phyloP scores from a whole-genome alignment of 768 basidiomycete species.

The Dioszegia aurantiaca region DNA sequence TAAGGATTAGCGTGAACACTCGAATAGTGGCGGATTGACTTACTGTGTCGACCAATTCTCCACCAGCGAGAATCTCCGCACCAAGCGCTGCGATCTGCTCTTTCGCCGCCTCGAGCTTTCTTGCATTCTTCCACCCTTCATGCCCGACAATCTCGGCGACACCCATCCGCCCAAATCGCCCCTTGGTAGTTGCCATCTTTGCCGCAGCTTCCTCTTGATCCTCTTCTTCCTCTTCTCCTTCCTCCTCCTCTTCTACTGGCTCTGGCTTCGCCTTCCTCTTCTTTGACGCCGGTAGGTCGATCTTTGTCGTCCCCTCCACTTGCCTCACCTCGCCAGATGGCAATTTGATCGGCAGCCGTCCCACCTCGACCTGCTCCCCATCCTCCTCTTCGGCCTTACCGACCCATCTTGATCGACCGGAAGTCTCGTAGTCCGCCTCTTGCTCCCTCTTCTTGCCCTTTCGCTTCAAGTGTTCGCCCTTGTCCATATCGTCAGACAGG shows the following conservation, averaged over 20 bases:
- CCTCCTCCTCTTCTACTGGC: slow-evolving; percentile 27
- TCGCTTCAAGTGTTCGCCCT: slow-evolving; percentile 55
- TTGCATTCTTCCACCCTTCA: slow-evolving; percentile 53
- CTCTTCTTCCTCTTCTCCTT: slow-evolving; percentile 35
- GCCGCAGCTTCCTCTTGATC: slow-evolving; percentile 41
- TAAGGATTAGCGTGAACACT: slow-evolving; percentile 52
- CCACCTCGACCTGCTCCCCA: slow-evolving; percentile 44
- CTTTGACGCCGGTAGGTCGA: slow-evolving; percentile 39
- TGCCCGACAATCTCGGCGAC: slow-evolving; percentile 46
- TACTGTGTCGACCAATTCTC: slow-evolving; percentile 77
- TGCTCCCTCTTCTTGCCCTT: slow-evolving; percentile 46
- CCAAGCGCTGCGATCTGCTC: slow-evolving; percentile 92
- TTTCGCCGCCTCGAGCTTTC: slow-evolving; percentile 68
- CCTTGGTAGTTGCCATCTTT: slow-evolving; percentile 43
- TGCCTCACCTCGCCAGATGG: slow-evolving; percentile 69
- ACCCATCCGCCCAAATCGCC: slow-evolving; percentile 49
- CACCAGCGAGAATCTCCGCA: slow-evolving; percentile 89
- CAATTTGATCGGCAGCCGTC: slow-evolving; percentile 76
- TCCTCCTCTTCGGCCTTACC: slow-evolving; percentile 21
- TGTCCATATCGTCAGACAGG: slow-evolving; percentile 61
- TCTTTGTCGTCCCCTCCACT: slow-evolving; percentile 48
- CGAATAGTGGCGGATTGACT: slow-evolving; percentile 52
- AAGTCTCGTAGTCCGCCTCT: slow-evolving; percentile 56
- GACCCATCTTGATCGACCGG: slow-evolving; percentile 55
- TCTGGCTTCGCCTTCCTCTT: slow-evolving; percentile 20